Evolutionary conservation across 2,329 filamentous ascomycete species (phyloP), one percentile per base, ranked within the genome.

Genomic region (Hymenoscyphus repandus): DNA sequence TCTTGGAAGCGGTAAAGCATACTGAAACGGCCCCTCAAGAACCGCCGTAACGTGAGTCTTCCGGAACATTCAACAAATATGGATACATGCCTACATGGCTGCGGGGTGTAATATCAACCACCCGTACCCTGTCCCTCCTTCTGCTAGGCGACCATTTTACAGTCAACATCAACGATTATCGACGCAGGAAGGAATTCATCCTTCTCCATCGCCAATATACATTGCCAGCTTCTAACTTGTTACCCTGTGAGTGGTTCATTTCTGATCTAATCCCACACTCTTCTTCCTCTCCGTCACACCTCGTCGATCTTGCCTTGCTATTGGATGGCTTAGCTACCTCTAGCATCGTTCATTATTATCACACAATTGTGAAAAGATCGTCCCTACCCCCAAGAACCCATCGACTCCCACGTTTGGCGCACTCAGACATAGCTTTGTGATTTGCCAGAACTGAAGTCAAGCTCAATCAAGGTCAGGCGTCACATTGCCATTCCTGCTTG

Each of bases 341-440:
- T 56, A 56, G 51, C 50, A 59, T 44, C 42, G 12, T 44, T 45
- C 51, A 37, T 50, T 53, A 27, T 27, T 27, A 27, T 54, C 43
- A 54, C 55, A 49, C 50, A 41, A 50, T 43, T 47, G 38, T 49
- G 36, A 53, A 49, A 43, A 58, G 58, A 64, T 63, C 60, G 52
- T 53, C 60, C 58, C 48, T 62, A 55, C 55, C 59, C 49, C 60
- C 45, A 54, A 58, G 45, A 38, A 48, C 39, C 46, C 53, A 45
- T 60, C 56, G 47, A 51, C 36, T 49, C 34, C 54, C 44, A 62
- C 57, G 59, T 63, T 56, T 50, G 55, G 53, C 58, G 53, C 48
- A 52, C 40, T 55, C 53, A 53, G 39, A 53, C 32, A 32, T 53
- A 58, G 53, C 54, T 51, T 57, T 60, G 47, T 62, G 62, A 63